Evolutionary conservation across 2,329 filamentous ascomycete genomes (phyloP).

Genomic region (Madurella mycetomatis): DNA sequence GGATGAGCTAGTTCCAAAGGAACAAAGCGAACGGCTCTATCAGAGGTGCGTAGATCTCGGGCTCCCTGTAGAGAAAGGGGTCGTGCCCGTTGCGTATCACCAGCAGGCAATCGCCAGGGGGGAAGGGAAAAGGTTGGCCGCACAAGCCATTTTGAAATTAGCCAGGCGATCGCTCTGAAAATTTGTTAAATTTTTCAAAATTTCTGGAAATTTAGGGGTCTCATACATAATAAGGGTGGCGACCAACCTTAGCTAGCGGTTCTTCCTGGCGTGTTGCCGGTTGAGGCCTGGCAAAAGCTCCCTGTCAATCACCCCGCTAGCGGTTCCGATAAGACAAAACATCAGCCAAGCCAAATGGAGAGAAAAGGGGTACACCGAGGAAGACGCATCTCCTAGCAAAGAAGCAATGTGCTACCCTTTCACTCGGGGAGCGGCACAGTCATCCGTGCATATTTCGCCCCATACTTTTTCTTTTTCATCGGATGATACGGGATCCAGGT

Average conservation of each 20-base stretch:
- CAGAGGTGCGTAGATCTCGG: conserved; percentile 45
- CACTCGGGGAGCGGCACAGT: no score
- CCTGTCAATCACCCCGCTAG: conserved; percentile 16
- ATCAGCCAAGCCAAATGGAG: neutral
- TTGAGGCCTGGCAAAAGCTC: neutral
- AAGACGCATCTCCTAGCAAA: neutral
- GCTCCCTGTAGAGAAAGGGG: conserved; percentile 41
- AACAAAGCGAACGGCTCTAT: conserved; percentile 45
- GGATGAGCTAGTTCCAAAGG: conserved; percentile 54
- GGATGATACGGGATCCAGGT: neutral
- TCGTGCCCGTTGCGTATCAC: conserved; percentile 49
- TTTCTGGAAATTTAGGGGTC: neutral
- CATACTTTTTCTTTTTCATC: no score
- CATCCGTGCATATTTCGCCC: no score
- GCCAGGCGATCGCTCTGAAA: conserved; percentile 11
- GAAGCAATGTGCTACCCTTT: neutral
- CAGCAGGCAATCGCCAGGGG: conserved; percentile 49
- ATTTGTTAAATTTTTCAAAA: neutral
- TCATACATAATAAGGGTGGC: conserved; percentile 1
- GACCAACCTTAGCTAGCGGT: conserved; percentile 3
- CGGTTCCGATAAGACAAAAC: conserved; percentile 10
- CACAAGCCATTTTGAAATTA: conserved; percentile 38
- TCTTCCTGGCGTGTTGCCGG: neutral
- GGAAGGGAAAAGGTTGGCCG: conserved; percentile 42
- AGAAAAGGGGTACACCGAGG: conserved; percentile 5